Conservation (phyloP, 805 yeast genomes). For the Candida qinlingensis region DNA sequence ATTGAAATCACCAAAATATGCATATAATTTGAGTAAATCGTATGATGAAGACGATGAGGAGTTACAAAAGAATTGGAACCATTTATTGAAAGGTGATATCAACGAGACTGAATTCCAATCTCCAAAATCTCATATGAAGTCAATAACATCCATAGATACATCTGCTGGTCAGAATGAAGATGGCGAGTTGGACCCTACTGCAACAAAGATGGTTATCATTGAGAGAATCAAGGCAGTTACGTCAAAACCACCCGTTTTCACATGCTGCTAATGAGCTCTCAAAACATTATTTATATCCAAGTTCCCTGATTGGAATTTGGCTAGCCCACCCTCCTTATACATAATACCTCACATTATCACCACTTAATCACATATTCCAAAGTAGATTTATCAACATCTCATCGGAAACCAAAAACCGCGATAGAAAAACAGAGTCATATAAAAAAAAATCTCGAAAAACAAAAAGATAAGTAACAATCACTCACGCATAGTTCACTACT, state of each 20-base stretch:
- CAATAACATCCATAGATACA: constrained; percentile 2
- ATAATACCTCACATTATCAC: no score
- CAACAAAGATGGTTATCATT: constrained; percentile 43
- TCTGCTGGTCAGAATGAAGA: constrained; percentile 10
- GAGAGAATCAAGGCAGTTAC: constrained; percentile 54
- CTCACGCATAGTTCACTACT: background rate
- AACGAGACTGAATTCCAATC: constrained; percentile 22
- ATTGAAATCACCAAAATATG: background rate
- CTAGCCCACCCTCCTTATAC: no score
- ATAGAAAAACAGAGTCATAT: no score
- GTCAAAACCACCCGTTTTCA: constrained; percentile 56
- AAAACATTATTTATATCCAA: no score
- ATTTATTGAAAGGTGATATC: constrained; percentile 27
- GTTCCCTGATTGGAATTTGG: no score
- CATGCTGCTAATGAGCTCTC: constrained; percentile 43
- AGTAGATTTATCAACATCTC: no score
- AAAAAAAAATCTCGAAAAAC: background rate
- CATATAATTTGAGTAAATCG: no score
- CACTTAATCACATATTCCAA: no score
- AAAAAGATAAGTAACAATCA: background rate
- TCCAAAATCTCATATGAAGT: background rate
- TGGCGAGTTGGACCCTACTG: constrained; percentile 12
- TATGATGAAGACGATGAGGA: constrained; percentile 5
- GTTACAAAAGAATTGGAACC: constrained; percentile 28
- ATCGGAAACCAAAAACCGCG: no score